A percentile compares a stretch with the other conserved stretches of the same genome.
Evolutionary conservation across 768 basidiomycete genomes (phyloP).

Genomic region (Boletus fagicola): DNA sequence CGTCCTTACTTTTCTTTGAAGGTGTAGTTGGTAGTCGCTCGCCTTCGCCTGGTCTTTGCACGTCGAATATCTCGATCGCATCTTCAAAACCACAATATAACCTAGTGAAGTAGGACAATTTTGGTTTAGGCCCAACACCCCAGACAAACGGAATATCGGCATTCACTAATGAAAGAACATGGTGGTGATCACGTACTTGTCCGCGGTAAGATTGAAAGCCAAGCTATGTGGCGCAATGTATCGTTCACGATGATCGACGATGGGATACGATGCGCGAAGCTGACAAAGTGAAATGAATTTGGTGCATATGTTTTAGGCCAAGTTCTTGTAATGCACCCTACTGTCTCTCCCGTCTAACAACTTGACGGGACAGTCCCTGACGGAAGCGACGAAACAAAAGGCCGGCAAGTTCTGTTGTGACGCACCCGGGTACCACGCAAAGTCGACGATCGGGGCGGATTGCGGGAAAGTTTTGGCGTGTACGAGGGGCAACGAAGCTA

Average conservation of each 20-base stretch:
- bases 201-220: slow-evolving; percentile 66
- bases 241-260: slow-evolving; percentile 92
- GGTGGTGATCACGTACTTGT: slow-evolving; percentile 46
- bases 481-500: slow-evolving; percentile 2
- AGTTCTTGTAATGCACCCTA: slow-evolving; percentile 46
- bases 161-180: too few relatives aligned
- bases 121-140: not conserved
- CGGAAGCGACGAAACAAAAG: slow-evolving; percentile 82
- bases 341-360: slow-evolving; percentile 79
- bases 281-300: slow-evolving; percentile 29
- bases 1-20: slow-evolving; percentile 76
- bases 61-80: slow-evolving; percentile 83
- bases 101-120: slow-evolving; percentile 28
- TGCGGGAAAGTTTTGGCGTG: slow-evolving; percentile 43
- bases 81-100: slow-evolving; percentile 86
- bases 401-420: slow-evolving; percentile 52
- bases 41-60: slow-evolving; percentile 71
- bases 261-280: slow-evolving; percentile 89
- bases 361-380: slow-evolving; percentile 83
- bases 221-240: slow-evolving; percentile 84
- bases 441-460: slow-evolving; percentile 73
- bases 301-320: not conserved
- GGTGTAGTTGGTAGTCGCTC: slow-evolving; percentile 67
- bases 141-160: not conserved
- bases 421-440: slow-evolving; percentile 83